These are phyloP conservation scores for Hanseniaspora taiwanica DNA, from an alignment of 805 yeast genomes.

Conservation along the genomic window DNA sequence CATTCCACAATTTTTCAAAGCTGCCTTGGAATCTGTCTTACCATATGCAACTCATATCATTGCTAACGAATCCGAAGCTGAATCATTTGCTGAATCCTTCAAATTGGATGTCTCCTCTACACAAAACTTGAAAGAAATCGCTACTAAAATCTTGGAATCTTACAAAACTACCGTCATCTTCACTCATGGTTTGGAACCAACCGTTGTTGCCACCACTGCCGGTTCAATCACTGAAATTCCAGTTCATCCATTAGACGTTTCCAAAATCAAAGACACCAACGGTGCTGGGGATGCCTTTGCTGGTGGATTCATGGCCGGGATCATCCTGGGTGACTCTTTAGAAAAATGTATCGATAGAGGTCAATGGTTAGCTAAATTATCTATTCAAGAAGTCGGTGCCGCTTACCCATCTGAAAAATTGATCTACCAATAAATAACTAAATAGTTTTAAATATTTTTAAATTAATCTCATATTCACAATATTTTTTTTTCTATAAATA, in stretches of 20 bases:
- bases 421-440: constrained; percentile 25
- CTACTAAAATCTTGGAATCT: constrained; percentile 56
- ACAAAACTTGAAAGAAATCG: constrained; percentile 49
- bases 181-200: constrained; percentile 92
- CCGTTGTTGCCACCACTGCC: constrained; percentile 58
- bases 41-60: constrained; percentile 86
- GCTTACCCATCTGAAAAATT: constrained; percentile 76
- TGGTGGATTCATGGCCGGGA: constrained; percentile 85
- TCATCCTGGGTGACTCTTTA: constrained; percentile 59
- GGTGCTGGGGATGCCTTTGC: constrained; percentile 99
- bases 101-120: constrained; percentile 34
- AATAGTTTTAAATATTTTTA: no score
- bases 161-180: constrained; percentile 81
- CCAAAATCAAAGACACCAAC: constrained; percentile 77
- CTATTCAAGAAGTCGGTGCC: constrained; percentile 91
- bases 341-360: constrained; percentile 63
- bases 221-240: constrained; percentile 37
- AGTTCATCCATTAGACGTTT: constrained; percentile 57
- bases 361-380: constrained; percentile 90
- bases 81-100: constrained; percentile 81
- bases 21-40: constrained; percentile 61
- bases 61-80: constrained; percentile 97
- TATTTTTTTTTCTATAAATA: no score
- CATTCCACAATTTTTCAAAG: constrained; percentile 91
- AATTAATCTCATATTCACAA: no score